phyloP scores from a whole-genome alignment of 192 early-diverging fungal species.

The Coemansia sp. region DNA sequence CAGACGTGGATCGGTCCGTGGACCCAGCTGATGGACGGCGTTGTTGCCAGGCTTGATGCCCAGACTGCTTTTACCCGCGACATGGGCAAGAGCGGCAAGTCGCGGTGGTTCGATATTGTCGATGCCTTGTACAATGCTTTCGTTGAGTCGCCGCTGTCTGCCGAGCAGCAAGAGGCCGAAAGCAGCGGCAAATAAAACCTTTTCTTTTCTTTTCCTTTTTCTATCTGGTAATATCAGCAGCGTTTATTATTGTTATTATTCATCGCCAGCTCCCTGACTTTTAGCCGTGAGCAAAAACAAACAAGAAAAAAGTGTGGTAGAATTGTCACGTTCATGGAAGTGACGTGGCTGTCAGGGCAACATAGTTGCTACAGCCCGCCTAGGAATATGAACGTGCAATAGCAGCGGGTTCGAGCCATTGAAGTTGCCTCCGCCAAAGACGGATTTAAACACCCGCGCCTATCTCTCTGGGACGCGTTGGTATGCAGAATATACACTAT shows the following conservation, averaged over 20 bases:
- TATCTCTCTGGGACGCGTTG: constrained; percentile 50
- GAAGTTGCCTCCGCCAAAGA: constrained; percentile 7
- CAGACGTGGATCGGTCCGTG: constrained; percentile 12
- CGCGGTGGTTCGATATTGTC: constrained; percentile 44
- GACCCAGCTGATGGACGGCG: constrained; percentile 17
- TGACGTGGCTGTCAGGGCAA: constrained; percentile 47
- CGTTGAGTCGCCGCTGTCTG: constrained; percentile 6
- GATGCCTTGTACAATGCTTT: constrained; percentile 10
- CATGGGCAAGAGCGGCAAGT: constrained; percentile 53
- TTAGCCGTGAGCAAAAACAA: constrained; percentile 2
- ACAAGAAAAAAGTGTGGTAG: not conserved
- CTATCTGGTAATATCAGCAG: not conserved
- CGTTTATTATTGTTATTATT: not conserved
- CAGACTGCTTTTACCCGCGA: constrained; percentile 47
- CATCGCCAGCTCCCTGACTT: not conserved
- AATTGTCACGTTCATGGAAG: constrained; percentile 47
- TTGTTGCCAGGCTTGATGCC: constrained; percentile 22
- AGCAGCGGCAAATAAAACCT: not conserved
- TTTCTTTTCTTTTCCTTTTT: not conserved
- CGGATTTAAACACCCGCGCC: constrained; percentile 23
- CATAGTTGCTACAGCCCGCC: constrained; percentile 45
- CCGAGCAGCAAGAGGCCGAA: not conserved
- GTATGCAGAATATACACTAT: constrained; percentile 45
- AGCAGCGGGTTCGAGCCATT: constrained; percentile 31
- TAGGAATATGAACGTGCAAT: constrained; percentile 54